Conservation (phyloP, 2,329 filamentous ascomycete species). For the Fusarium sp. region DNA sequence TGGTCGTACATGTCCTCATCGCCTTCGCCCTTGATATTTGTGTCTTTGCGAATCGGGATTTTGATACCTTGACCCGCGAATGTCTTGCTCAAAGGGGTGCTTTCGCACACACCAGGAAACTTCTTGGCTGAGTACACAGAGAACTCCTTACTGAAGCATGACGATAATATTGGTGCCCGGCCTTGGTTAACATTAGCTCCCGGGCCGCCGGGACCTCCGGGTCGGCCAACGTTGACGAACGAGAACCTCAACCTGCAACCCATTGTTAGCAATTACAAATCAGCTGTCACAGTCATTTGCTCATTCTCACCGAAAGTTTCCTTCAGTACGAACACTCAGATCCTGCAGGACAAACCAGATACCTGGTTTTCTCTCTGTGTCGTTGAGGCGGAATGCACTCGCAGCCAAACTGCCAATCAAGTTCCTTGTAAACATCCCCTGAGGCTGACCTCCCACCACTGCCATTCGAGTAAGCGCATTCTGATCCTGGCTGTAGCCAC, state of each 20-base stretch:
- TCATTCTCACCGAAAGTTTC: slow-evolving; percentile 79
- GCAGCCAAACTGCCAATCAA: slow-evolving; percentile 92
- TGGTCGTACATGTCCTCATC: slow-evolving; percentile 63
- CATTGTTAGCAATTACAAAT: slow-evolving; percentile 33
- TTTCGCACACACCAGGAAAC: slow-evolving; percentile 97
- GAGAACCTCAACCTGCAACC: slow-evolving; percentile 70
- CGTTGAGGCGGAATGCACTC: slow-evolving; percentile 86
- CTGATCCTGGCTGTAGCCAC: slow-evolving; percentile 52
- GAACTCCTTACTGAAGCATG: slow-evolving; percentile 88
- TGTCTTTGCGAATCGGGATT: slow-evolving; percentile 94
- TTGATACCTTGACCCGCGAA: slow-evolving; percentile 97
- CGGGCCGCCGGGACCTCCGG: slow-evolving; percentile 54
- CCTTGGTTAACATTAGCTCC: slow-evolving; percentile 74
- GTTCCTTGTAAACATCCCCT: slow-evolving; percentile 93
- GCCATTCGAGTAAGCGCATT: slow-evolving; percentile 53
- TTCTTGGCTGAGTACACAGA: slow-evolving; percentile 98
- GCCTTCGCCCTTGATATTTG: slow-evolving; percentile 66
- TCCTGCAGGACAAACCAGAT: slow-evolving; percentile 99
- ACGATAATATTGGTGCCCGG: slow-evolving; percentile 84
- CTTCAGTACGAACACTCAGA: slow-evolving; percentile 92
- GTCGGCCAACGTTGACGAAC: slow-evolving; percentile 85
- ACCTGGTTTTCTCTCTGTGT: slow-evolving; percentile 83
- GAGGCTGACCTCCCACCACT: slow-evolving; percentile 65
- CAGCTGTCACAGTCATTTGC: neutral
- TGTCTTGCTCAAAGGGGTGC: slow-evolving; percentile 88